Evolutionary conservation across 805 yeast species (phyloP), one percentile per base, ranked within the genome.

Genomic region (Ogataea minuta): DNA sequence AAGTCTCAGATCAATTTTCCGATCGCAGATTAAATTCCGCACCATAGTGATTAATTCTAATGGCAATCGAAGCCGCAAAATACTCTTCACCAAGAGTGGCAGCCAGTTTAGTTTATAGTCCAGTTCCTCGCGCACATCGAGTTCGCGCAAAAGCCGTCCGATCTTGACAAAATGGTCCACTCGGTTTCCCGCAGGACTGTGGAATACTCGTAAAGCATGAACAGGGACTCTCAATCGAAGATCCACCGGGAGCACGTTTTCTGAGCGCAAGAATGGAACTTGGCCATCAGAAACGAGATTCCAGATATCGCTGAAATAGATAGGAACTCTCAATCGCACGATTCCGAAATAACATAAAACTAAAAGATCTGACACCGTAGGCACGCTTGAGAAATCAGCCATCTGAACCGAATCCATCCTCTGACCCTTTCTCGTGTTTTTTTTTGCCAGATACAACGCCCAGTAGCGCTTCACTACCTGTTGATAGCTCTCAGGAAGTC

Each of bases 311-410:
- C 61, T 57, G 4, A 72, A 46, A 50, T 72, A 77, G 1, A 81
- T 46, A 0, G 87, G 84, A 14, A 68, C 43, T 20, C 69, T 64
- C 45, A 77, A 48, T 40, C 70, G 68, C 7, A 73, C 45, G n/a
- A 74, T 53, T 2, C 80, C 74, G 33, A 79, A 41, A 53, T 80
- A 81, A 13, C 78, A 59, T 1, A 80, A 50, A 6, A 70, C 51
- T 4, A 71, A 19, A 2, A 64, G 32, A 32, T 54, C 53, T 9
- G 45, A 34, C 15, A 48, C 25, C 6, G 45, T 29, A 11, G 50
- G 50, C 28, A 46, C 32, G 14, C 31, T 34, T 6, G 45, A 39
- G 28, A 41, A 45, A 23, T 17, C 36, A 16, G 29, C 40, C 37
- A 28, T 31, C 19, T 24, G 29, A 24, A 28, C 32, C 11, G 23